Conservation (phyloP, 2,329 filamentous ascomycete species). For the Kalmusia sp. region DNA sequence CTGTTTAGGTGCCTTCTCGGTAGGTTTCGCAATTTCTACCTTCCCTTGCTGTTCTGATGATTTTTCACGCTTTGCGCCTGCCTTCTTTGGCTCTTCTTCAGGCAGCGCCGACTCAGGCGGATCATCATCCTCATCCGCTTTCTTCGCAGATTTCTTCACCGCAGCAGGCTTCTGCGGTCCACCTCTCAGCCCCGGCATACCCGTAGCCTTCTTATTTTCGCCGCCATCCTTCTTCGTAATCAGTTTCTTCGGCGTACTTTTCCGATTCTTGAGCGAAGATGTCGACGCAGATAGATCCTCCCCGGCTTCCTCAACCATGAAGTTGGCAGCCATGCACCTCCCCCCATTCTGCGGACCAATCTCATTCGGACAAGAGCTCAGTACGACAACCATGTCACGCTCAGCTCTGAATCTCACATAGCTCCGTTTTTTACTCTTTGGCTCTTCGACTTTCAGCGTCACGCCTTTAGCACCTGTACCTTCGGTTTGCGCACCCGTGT, state of each 20-base stretch:
- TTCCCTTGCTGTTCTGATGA: not conserved
- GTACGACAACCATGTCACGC: conserved; percentile 44
- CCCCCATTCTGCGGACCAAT: conserved; percentile 45
- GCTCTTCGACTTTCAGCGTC: conserved; percentile 36
- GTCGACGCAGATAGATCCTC: conserved; percentile 30
- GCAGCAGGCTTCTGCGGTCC: conserved; percentile 20
- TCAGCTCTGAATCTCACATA: conserved; percentile 45
- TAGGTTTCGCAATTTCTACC: not conserved
- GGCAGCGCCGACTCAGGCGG: conserved; percentile 9
- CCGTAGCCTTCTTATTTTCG: conserved; percentile 8
- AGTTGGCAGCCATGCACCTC: conserved; percentile 48
- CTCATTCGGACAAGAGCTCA: conserved; percentile 49
- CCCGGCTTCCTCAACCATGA: conserved; percentile 44
- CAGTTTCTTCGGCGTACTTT: conserved; percentile 25
- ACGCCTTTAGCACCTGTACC: conserved; percentile 39
- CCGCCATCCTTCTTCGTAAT: conserved; percentile 5
- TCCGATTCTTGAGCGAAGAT: conserved; percentile 22
- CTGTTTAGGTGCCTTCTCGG: not conserved
- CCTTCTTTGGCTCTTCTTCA: not conserved
- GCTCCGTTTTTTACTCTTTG: conserved; percentile 42
- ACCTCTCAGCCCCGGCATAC: conserved; percentile 19
- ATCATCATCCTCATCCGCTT: conserved; percentile 1
- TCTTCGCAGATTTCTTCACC: conserved; percentile 15
- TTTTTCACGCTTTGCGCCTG: not conserved
- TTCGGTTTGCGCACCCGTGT: conserved; percentile 14